Evolutionary conservation across 208 protist species (phyloP).

Genomic region (Trypanosoma lewisi): DNA sequence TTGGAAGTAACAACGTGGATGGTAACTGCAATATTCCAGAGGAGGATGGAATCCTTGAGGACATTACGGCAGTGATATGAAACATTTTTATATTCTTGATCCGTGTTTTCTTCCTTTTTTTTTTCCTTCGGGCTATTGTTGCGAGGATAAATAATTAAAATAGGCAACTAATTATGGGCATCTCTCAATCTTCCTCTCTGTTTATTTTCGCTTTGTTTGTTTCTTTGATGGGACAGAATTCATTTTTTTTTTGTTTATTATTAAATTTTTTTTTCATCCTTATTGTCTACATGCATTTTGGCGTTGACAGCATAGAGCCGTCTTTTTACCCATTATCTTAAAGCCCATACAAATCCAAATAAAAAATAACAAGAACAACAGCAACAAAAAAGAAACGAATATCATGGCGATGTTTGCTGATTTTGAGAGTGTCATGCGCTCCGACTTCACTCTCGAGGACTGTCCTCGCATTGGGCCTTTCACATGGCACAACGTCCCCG

Average conservation of each 20-base stretch:
- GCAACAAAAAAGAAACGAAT: slow-evolving; percentile 14
- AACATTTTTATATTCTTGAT: slow-evolving; percentile 7
- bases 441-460: slow-evolving; percentile 74
- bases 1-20: slow-evolving; percentile 19
- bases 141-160: background rate
- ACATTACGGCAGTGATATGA: slow-evolving; percentile 24
- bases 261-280: background rate
- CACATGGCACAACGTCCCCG: slow-evolving; percentile 68
- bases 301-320: background rate
- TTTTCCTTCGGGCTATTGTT: background rate
- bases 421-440: slow-evolving; percentile 68
- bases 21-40: background rate
- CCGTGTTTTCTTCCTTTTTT: slow-evolving; percentile 9
- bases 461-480: slow-evolving; percentile 81
- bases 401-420: slow-evolving; percentile 55
- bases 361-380: slow-evolving; percentile 20
- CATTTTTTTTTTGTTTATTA: too few relatives aligned
- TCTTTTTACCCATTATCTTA: background rate
- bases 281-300: slow-evolving; percentile 15
- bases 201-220: too few relatives aligned
- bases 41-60: slow-evolving; percentile 25
- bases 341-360: slow-evolving; percentile 3
- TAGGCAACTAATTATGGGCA: background rate
- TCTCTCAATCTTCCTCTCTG: too few relatives aligned
- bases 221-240: too few relatives aligned